Percentiles rank a stretch among this genome's conserved stretches.
These are phyloP conservation scores for Hypoxylon rickii DNA, from an alignment of 495 filamentous ascomycete species.

Conservation along the genomic window DNA sequence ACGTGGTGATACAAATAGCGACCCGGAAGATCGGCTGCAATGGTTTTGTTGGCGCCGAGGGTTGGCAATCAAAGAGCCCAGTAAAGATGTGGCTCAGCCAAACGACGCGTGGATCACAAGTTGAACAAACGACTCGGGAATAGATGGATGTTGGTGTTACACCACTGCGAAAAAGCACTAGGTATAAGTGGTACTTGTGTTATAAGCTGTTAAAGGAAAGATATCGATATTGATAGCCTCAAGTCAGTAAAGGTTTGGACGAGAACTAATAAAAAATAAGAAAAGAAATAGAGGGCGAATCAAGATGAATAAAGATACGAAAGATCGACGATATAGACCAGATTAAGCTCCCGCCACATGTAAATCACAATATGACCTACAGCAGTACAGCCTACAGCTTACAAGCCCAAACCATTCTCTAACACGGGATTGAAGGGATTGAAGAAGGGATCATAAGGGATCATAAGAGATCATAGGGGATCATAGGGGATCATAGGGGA, in stretches of 20 bases:
- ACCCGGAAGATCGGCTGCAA: conserved; percentile 22
- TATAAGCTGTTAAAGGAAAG: not conserved
- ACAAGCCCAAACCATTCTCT: too few species aligned
- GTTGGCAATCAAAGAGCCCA: conserved; percentile 2
- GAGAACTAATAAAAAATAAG: not conserved
- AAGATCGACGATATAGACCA: too few species aligned
- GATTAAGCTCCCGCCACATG: too few species aligned
- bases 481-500: too few species aligned
- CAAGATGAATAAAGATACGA: not conserved
- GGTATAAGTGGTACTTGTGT: not conserved
- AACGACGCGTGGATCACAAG: conserved; percentile 20
- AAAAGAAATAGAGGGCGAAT: not conserved
- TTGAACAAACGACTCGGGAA: not conserved
- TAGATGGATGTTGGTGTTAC: not conserved
- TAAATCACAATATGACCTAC: too few species aligned
- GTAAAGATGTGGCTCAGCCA: conserved; percentile 23
- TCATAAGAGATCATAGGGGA: too few species aligned
- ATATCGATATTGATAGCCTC: not conserved
- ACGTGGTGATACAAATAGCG: too few species aligned
- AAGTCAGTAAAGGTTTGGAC: not conserved
- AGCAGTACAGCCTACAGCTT: too few species aligned
- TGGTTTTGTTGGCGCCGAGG: conserved; percentile 20
- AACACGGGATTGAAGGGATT: too few species aligned
- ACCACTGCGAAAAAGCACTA: not conserved
- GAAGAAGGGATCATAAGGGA: too few species aligned